Percentiles rank a stretch among this genome's conserved stretches.
Conservation (phyloP, 2,329 filamentous ascomycete species). For the Diaporthe vexans region DNA sequence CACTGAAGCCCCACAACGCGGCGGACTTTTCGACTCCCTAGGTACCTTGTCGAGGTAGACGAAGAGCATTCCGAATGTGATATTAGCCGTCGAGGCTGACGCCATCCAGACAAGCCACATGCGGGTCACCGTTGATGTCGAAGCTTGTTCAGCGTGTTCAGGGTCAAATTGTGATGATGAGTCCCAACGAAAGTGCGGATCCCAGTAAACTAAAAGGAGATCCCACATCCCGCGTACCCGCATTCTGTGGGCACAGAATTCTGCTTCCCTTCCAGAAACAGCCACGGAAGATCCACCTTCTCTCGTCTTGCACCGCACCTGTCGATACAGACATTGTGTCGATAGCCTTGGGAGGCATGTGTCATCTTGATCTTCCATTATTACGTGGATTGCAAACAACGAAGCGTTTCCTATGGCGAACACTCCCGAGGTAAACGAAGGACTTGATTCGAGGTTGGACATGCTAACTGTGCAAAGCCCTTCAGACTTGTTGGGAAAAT, state of each 20-base stretch:
- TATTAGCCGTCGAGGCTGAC: not conserved
- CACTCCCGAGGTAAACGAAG: not conserved
- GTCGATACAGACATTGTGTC: no score
- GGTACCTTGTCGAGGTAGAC: no score
- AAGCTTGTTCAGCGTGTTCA: not conserved
- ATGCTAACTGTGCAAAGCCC: no score
- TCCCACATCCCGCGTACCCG: slow-evolving; percentile 12
- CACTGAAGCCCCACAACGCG: no score
- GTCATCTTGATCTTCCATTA: not conserved
- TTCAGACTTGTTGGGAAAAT: not conserved
- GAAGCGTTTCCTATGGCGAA: no score
- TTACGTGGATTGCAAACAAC: not conserved
- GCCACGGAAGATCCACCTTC: not conserved
- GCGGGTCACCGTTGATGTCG: not conserved
- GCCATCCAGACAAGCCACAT: not conserved
- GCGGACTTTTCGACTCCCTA: not conserved
- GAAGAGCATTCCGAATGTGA: not conserved
- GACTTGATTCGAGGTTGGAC: not conserved
- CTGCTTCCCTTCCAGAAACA: not conserved
- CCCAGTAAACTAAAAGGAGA: not conserved
- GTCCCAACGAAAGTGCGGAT: not conserved
- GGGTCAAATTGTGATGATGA: not conserved
- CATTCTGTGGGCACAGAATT: not conserved
- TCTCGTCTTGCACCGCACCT: not conserved
- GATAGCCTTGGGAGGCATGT: not conserved